Conservation (phyloP, 208 protist genomes). For the Angomonas ambiguus region DNA sequence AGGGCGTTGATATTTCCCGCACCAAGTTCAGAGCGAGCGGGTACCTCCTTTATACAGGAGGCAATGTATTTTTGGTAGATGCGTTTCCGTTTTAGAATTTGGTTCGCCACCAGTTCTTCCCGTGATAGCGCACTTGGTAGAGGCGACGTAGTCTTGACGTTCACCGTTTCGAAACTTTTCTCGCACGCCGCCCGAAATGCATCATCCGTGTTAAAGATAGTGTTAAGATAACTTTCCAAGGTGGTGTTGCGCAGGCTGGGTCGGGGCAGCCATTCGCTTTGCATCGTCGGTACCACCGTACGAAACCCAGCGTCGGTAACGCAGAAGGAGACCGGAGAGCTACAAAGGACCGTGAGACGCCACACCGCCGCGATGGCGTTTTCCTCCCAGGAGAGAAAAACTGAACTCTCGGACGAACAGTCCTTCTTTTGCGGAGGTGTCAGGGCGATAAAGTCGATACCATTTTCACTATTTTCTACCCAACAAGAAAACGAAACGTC, state of each 20-base stretch:
- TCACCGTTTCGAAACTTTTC: conserved; percentile 47
- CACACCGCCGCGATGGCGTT: conserved; percentile 9
- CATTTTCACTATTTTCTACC: conserved; percentile 77
- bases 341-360: conserved; percentile 15
- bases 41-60: conserved; percentile 45
- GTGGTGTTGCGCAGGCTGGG: neutral
- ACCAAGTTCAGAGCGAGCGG: neutral
- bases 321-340: neutral
- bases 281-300: neutral
- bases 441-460: conserved; percentile 55
- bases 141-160: conserved; percentile 40
- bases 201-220: conserved; percentile 47
- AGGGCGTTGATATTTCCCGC: neutral
- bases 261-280: neutral
- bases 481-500: conserved; percentile 10
- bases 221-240: conserved; percentile 25
- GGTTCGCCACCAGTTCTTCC: conserved; percentile 34
- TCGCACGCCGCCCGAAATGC: conserved; percentile 48
- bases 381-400: conserved; percentile 33
- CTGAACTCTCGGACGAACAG: conserved; percentile 14
- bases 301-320: neutral
- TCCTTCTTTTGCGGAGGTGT: conserved; percentile 1
- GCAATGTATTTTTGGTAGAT: conserved; percentile 47
- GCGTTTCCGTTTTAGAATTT: conserved; percentile 29
- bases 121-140: conserved; percentile 32